Percentiles rank a stretch among this genome's conserved stretches.
Evolutionary conservation across 1,284 basidiomycete species (phyloP).

Genomic region (Clitocybe nebularis): DNA sequence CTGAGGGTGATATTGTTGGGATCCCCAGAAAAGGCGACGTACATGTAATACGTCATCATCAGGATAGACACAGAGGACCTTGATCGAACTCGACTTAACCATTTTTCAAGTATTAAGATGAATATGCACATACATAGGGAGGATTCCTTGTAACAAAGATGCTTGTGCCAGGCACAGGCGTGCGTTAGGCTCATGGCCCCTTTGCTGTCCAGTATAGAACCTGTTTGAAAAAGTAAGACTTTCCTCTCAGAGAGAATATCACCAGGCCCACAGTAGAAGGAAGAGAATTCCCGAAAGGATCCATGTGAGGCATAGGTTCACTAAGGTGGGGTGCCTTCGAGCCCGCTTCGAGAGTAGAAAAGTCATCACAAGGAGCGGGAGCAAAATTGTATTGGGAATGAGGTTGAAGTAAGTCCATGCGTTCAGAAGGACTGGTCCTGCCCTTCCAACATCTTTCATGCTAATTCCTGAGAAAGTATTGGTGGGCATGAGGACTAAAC

Average conservation of each 20-base stretch:
- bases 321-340: constrained; percentile 30
- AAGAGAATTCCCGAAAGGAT: constrained; percentile 41
- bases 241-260: neutral
- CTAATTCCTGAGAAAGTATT: neutral
- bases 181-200: constrained; percentile 35
- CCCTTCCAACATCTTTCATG: neutral
- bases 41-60: constrained; percentile 32
- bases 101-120: no score
- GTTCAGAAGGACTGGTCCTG: constrained; percentile 15
- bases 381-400: constrained; percentile 28
- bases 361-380: constrained; percentile 34
- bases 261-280: constrained; percentile 32
- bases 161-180: constrained; percentile 42
- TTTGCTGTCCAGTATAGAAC: constrained; percentile 33
- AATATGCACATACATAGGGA: constrained; percentile 39
- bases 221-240: constrained; percentile 15
- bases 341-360: constrained; percentile 31
- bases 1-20: no score
- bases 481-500: neutral
- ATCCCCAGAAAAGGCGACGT: constrained; percentile 19
- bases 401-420: constrained; percentile 34
- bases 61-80: constrained; percentile 38
- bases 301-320: constrained; percentile 42
- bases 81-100: no score
- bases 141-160: constrained; percentile 37